A percentile compares a stretch with the other conserved stretches of the same genome.
These are phyloP conservation scores for Salix exigua DNA, from an alignment of 345 rosid genomes.

Conservation along the genomic window DNA sequence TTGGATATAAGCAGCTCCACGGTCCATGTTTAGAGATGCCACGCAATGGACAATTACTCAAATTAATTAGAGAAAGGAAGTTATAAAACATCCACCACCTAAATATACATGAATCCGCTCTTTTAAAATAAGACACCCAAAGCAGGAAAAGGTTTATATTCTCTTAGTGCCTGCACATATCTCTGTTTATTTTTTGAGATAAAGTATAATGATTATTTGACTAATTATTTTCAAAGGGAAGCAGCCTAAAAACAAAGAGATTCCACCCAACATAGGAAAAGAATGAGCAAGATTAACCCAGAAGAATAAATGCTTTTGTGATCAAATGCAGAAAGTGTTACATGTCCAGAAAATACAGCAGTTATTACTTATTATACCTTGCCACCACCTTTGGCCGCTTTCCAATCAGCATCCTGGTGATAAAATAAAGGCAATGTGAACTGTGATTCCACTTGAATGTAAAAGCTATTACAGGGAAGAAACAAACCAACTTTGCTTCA, in stretches of 20 bases:
- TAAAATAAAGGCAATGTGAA: conserved; percentile 14
- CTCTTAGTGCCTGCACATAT: not conserved
- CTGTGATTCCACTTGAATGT: conserved; percentile 8
- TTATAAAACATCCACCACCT: not conserved
- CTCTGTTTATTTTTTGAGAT: not conserved
- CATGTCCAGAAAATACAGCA: not conserved
- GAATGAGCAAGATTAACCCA: not conserved
- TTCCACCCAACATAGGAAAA: not conserved
- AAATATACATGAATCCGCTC: not conserved
- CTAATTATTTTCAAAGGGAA: not conserved
- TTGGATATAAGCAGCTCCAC: not conserved
- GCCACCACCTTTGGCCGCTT: conserved; percentile 43
- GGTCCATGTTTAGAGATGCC: not conserved
- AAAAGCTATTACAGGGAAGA: not conserved
- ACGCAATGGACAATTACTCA: not conserved
- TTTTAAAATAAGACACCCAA: not conserved
- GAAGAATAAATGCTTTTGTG: not conserved
- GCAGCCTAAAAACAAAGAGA: not conserved
- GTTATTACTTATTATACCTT: conserved; percentile 50
- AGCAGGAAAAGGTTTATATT: not conserved
- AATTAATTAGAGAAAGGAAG: not conserved
- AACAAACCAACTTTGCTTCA: conserved; percentile 75
- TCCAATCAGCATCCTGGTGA: conserved; percentile 67
- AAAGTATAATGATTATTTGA: not conserved
- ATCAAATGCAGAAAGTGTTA: not conserved